Evolutionary conservation across 2,329 filamentous ascomycete genomes (phyloP), one percentile per base, ranked within the genome.

Genomic region (Iodosphaeria phyllophila): DNA sequence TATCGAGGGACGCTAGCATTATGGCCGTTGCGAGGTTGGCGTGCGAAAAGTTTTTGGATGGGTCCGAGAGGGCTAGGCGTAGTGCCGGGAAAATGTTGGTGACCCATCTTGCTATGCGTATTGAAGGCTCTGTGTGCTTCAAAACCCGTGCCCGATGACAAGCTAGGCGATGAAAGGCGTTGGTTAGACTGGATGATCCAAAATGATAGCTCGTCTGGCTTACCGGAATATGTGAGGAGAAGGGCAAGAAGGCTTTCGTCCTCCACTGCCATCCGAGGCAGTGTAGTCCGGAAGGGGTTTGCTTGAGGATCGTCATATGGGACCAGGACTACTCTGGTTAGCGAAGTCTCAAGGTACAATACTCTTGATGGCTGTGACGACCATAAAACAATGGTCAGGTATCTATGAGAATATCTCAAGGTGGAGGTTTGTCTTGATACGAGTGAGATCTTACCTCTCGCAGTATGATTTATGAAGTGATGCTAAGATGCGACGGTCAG

Each of bases 1-100:
- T 86, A 40, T 89, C 78, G 12, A 89, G 56, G 2, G 78, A 84
- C 1, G 78, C 68, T 22, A 91, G 62, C 75, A 89, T 83, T 32
- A 91, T 83, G 6, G 79, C 75, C 0, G 78, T 80, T 1, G 79
- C 78, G 3, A 91, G 57, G 27, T 75, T 78, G 10, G 68, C 66
- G 35, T 82, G 72, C 1, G 75, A 74, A 8, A 82, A 69, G 20
- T 68, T 64, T 32, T 64, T 58, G 19, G 58, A 56, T 1, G 63
- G 58, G 27, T 71, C 61, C 30, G 63, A 58, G 13, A 89, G 56
- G 2, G 76, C 71, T 31, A 64, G 50, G 15, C 77, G 66, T 12
- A 91, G 58, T 10, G 69, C 66, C 0, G 76, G 76, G 32, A 78
- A 75, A n/a, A 79, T 76, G 35, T 80, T 68, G 39, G 75, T 63